phyloP scores from a whole-genome alignment of 2,329 filamentous ascomycete genomes.

The Rutstroemia sp. region DNA sequence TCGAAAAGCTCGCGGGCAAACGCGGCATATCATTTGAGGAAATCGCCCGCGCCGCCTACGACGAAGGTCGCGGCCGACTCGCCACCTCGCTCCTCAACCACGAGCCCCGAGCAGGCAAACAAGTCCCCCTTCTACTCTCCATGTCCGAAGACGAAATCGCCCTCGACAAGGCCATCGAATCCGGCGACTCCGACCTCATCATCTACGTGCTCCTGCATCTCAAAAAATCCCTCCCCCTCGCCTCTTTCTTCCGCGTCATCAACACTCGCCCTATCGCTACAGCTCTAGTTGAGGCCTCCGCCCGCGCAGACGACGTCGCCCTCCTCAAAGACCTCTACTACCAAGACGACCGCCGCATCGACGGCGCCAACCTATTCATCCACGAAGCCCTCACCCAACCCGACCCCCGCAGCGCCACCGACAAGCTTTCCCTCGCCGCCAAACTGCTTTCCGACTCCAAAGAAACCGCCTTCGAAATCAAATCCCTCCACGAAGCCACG shows the following conservation, averaged over 20 bases:
- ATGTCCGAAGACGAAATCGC: slow-evolving; percentile 97
- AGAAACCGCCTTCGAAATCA: slow-evolving; percentile 67
- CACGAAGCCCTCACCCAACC: slow-evolving; percentile 73
- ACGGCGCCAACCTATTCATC: slow-evolving; percentile 82
- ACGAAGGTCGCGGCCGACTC: slow-evolving; percentile 82
- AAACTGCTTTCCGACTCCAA: slow-evolving; percentile 80
- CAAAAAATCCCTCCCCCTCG: slow-evolving; percentile 82
- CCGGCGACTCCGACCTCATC: slow-evolving; percentile 89
- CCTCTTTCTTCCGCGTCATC: slow-evolving; percentile 87
- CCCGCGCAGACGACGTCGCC: slow-evolving; percentile 66
- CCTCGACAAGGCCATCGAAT: slow-evolving; percentile 92
- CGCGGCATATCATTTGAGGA: slow-evolving; percentile 92
- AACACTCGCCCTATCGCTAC: slow-evolving; percentile 79
- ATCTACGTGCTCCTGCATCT: slow-evolving; percentile 81
- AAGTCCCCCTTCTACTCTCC: slow-evolving; percentile 83
- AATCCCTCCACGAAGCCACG: slow-evolving; percentile 70
- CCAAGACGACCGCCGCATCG: slow-evolving; percentile 84
- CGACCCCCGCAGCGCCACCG: slow-evolving; percentile 60
- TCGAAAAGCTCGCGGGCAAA: slow-evolving; percentile 79
- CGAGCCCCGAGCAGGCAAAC: slow-evolving; percentile 88
- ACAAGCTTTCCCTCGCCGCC: slow-evolving; percentile 82
- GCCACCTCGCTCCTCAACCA: slow-evolving; percentile 89
- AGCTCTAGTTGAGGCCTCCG: slow-evolving; percentile 80
- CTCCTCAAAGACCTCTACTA: slow-evolving; percentile 95
- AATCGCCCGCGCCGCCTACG: slow-evolving; percentile 86